A percentile compares a stretch with the other conserved stretches of the same genome.
These are phyloP conservation scores for Capsella rubella DNA, from an alignment of 441 rosid species.

Conservation along the genomic window DNA sequence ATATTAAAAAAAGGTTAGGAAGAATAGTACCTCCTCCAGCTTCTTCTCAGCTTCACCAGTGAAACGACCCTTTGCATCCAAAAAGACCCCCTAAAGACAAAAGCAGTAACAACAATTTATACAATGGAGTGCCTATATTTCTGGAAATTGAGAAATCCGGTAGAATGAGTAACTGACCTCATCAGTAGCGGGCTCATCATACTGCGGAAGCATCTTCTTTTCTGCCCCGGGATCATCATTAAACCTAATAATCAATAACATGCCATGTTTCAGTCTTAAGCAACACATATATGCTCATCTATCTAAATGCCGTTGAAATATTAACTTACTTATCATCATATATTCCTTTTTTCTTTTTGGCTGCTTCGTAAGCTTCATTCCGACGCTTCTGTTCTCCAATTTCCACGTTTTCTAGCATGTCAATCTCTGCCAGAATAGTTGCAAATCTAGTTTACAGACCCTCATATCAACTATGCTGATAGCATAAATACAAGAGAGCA, in stretches of 20 bases:
- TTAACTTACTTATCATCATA: constrained; percentile 84
- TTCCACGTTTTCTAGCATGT: constrained; percentile 98
- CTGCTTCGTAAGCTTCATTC: constrained; percentile 87
- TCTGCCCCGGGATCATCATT: constrained; percentile 78
- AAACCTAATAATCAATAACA: constrained; percentile 62
- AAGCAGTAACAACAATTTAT: constrained; percentile 15
- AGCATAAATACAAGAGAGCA: constrained; percentile 27
- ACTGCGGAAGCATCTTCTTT: constrained; percentile 91
- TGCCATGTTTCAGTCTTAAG: constrained; percentile 22
- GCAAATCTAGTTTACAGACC: constrained; percentile 51
- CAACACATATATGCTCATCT: constrained; percentile 26
- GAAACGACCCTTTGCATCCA: constrained; percentile 82
- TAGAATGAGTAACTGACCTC: constrained; percentile 58
- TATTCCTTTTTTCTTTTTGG: constrained; percentile 82
- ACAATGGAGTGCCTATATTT: constrained; percentile 15
- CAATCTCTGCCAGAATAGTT: constrained; percentile 71
- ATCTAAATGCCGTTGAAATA: constrained; percentile 14
- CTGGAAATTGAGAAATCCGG: neutral
- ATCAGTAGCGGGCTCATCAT: constrained; percentile 76
- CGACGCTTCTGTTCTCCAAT: constrained; percentile 98
- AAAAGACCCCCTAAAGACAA: constrained; percentile 72
- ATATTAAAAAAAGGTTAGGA: constrained; percentile 10
- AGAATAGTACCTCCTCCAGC: constrained; percentile 76
- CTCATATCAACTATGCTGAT: constrained; percentile 24
- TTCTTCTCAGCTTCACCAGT: constrained; percentile 95